Evolutionary conservation across 2,329 filamentous ascomycete species (phyloP).

Genomic region (Botryotinia calthae): DNA sequence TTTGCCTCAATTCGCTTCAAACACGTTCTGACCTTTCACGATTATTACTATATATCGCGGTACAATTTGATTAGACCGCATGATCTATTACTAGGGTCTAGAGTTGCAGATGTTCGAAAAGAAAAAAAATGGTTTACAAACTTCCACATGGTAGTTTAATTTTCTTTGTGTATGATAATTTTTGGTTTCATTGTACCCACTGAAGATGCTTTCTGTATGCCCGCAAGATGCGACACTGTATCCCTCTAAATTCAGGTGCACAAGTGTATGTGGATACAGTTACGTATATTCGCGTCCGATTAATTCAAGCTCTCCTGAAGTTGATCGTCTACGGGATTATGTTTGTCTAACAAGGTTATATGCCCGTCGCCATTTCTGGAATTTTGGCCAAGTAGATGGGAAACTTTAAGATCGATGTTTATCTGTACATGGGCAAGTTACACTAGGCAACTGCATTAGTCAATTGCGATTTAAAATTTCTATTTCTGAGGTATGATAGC

Average conservation of each 20-base stretch:
- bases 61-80: not conserved
- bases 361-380: not conserved
- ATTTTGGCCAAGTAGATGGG: not conserved
- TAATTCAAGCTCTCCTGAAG: too few species aligned
- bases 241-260: not conserved
- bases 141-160: not conserved
- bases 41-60: not conserved
- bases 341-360: not conserved
- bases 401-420: too few species aligned
- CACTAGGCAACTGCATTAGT: not conserved
- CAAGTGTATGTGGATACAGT: not conserved
- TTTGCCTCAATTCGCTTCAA: not conserved
- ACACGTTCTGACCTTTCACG: not conserved
- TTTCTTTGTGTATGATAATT: not conserved
- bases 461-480: not conserved
- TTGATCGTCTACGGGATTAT: not conserved
- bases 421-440: not conserved
- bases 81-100: not conserved
- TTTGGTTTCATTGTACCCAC: not conserved
- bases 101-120: not conserved
- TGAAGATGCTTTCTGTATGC: not conserved
- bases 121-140: too few species aligned
- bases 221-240: not conserved
- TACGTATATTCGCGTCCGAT: not conserved
- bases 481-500: not conserved